Evolutionary conservation across 2,329 filamentous ascomycete species (phyloP), one percentile per base, ranked within the genome.

Genomic region (Calonectria ilicicola): DNA sequence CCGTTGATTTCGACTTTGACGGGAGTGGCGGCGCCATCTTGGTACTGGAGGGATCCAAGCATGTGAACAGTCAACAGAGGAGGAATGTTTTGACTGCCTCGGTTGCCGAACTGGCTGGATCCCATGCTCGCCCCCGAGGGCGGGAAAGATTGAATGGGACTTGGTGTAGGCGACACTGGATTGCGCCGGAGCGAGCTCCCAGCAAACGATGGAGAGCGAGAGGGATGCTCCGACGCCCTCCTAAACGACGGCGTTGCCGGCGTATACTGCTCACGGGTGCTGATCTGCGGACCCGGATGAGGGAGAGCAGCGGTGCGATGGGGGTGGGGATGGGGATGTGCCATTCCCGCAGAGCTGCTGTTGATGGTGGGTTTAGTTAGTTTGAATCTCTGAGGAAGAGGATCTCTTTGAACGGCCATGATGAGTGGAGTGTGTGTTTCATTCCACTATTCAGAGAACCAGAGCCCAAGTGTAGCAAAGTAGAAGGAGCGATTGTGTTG

Each of bases 1-100:
- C 94, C 94, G 35, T 92, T 89, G 75, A 98, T 94, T 17, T 94
- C 93, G 23, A 94, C 89, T 75, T 92, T 92, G 76, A 97, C 88
- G 1, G 87, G 85, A 2, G 86, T 85, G 60, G 77, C 76, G 17
- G 77, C 81, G 8, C 80, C 82, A 62, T 94, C 89, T 4, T 84
- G 86, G 78, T 92, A 93, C 69, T 89, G 87, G 68, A 95, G 88
- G n/a, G 88, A 89, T 47, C 91, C 90, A 65, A 92, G 86, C 44
- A 86, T 87, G 32, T 86, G 86, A 65, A 90, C 84, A 8, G 85
- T 75, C 74, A 84, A 80, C 26, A 92, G 85, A 10, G 91, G 91
- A 58, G 91, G 91, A 38, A 90, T 87, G 74, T 83, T 80, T 51
- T 74, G 69, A 21, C 75, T 58, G 19, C 77, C 67, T 67, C 81